phyloP scores from a whole-genome alignment of 1,139 yeast species.

The Hansenula lynferdii region DNA sequence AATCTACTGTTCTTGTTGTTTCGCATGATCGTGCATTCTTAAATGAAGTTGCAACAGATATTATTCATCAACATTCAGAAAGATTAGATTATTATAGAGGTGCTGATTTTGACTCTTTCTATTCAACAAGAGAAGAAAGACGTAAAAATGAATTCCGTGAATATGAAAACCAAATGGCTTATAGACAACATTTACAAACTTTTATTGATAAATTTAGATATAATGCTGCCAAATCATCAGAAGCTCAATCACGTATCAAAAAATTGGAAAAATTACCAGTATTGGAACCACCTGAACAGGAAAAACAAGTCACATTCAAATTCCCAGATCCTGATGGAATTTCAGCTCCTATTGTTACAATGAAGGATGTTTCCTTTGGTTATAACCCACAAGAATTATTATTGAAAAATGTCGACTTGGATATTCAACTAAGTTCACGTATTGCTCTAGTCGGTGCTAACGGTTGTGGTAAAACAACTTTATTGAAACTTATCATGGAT shows the following conservation, averaged over 20 bases:
- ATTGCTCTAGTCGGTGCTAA: conserved; percentile 98
- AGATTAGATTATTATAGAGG: conserved; percentile 95
- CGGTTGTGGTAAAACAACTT: conserved; percentile 98
- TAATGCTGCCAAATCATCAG: conserved; percentile 95
- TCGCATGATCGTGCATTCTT: conserved; percentile 97
- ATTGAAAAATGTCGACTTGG: conserved; percentile 75
- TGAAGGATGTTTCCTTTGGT: conserved; percentile 84
- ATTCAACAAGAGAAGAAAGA: conserved; percentile 92
- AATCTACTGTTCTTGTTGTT: conserved; percentile 89
- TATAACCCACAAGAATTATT: conserved; percentile 60
- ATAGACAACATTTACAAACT: conserved; percentile 86
- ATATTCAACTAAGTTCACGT: conserved; percentile 90
- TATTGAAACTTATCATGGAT: conserved; percentile 82
- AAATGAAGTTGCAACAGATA: conserved; percentile 97
- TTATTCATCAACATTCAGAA: conserved; percentile 95
- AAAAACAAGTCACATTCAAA: conserved; percentile 74
- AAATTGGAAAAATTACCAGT: conserved; percentile 91
- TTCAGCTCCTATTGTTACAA: conserved; percentile 91
- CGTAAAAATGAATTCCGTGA: conserved; percentile 90
- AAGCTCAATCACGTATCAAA: conserved; percentile 96
- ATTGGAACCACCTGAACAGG: conserved; percentile 93
- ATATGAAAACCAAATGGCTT: conserved; percentile 96
- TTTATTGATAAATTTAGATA: conserved; percentile 95
- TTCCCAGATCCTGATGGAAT: conserved; percentile 94
- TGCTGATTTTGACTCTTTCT: conserved; percentile 87